These are phyloP conservation scores for Moesziomyces antarcticus DNA, from an alignment of 1,284 basidiomycete genomes.

Conservation along the genomic window DNA sequence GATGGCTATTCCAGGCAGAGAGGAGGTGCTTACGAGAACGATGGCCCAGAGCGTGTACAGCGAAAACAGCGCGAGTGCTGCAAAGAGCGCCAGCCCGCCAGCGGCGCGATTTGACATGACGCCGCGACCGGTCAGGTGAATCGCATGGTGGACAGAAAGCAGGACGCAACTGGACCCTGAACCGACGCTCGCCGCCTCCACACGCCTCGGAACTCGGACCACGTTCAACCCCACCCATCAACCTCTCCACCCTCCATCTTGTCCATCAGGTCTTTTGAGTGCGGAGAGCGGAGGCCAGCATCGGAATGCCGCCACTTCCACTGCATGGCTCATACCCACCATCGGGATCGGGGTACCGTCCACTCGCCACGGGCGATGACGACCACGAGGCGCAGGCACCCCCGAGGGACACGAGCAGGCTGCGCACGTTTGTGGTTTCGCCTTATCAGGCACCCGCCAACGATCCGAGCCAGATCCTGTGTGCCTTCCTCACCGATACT, in stretches of 20 bases:
- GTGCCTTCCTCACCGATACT: slow-evolving; percentile 29
- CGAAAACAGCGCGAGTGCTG: slow-evolving; percentile 14
- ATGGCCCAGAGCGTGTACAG: slow-evolving; percentile 35
- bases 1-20: no score
- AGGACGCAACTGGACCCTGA: no score
- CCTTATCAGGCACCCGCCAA: slow-evolving; percentile 26
- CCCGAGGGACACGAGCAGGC: no score
- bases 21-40: slow-evolving; percentile 23
- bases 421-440: slow-evolving; percentile 2
- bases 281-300: no score
- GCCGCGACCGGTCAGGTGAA: slow-evolving; percentile 1
- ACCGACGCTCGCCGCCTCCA: no score
- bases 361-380: slow-evolving; percentile 2
- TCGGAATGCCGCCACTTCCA: slow-evolving; percentile 30
- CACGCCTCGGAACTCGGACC: background rate
- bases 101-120: slow-evolving; percentile 15
- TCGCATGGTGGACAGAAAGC: background rate
- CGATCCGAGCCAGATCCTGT: slow-evolving; percentile 17
- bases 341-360: slow-evolving; percentile 23
- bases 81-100: slow-evolving; percentile 25
- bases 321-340: slow-evolving; percentile 26
- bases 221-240: background rate
- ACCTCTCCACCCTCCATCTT: no score
- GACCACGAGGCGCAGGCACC: background rate
- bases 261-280: no score